phyloP scores from a whole-genome alignment of 495 filamentous ascomycete species.

The Aspergillus incahuasiensis region DNA sequence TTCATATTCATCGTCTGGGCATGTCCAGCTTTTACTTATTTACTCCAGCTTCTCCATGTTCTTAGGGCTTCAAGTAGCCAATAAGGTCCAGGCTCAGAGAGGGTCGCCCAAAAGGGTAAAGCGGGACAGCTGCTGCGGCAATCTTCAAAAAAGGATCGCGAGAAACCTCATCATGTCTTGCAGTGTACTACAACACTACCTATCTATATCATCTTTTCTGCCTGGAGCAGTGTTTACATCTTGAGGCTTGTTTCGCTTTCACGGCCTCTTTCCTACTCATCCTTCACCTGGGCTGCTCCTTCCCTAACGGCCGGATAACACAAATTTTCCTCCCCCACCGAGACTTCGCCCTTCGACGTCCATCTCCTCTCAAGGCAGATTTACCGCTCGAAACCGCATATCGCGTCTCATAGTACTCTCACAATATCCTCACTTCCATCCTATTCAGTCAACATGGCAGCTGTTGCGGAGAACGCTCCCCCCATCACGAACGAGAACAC shows the following conservation, averaged over 20 bases:
- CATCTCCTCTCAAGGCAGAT: constrained; percentile 14
- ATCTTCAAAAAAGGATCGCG: constrained; percentile 33
- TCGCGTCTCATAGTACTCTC: constrained; percentile 1
- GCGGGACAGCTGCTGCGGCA: constrained; percentile 24
- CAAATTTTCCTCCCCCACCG: constrained; percentile 24
- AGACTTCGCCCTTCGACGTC: constrained; percentile 28
- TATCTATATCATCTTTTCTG: constrained; percentile 26
- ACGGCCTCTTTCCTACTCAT: neutral
- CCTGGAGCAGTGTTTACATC: constrained; percentile 40
- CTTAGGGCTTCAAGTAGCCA: constrained; percentile 13
- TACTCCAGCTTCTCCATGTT: constrained; percentile 7
- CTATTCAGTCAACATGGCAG: constrained; percentile 33
- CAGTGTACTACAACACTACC: constrained; percentile 3
- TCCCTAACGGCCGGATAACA: constrained; percentile 20
- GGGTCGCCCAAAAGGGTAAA: constrained; percentile 38
- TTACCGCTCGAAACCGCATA: constrained; percentile 11
- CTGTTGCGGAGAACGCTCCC: constrained; percentile 39
- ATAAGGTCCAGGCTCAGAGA: constrained; percentile 16
- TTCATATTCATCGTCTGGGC: neutral
- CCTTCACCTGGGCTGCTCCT: constrained; percentile 24
- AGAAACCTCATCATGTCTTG: constrained; percentile 34
- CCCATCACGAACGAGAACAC: constrained; percentile 42
- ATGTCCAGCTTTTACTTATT: neutral
- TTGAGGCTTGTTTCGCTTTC: constrained; percentile 6
- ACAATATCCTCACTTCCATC: constrained; percentile 1